Base-by-base conservation (phyloP, 2,329 filamentous ascomycete genomes). In the Cercospora zeae-maydis region DNA sequence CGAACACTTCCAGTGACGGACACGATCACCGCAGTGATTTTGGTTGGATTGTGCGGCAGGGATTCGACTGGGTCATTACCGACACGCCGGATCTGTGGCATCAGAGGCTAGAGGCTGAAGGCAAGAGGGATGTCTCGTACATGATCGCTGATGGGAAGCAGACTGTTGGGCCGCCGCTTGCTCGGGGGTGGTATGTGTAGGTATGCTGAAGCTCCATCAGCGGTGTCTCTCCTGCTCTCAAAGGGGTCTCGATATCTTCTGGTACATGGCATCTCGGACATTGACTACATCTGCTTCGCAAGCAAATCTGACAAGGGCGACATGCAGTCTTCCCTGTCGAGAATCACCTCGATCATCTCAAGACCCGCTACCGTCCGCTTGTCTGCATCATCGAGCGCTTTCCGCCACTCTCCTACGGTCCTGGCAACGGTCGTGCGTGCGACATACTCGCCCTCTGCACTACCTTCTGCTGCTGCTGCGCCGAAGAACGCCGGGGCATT, bases 71-170 rank as follows among this genome's bases (percentile, higher is more conserved):
- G 67, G 58, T 68, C 36, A 68, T 69, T 39, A 55, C 63, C 21
- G 67, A 69, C 24, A 69, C 66, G 11, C 45, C 67, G 13, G 66
- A 69, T 51, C 47, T 61, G 16, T 68, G 63, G 68, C 63, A 67
- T 30, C 58, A 53, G n/a, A 56, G 65, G 30, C 37, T 67, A 16
- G 58, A 62, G 31, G 42, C 34, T 21, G 51, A 68, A 58, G 62
- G 65, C 5, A 61, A 64, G 56, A 62, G 68, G 37, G 68, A 66
- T 30, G 45, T 66, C 13, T 61, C 56, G 13, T 54, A 58, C 14
- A 65, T 69, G 61, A 62, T 69, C 19, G 59, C 59, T 2, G 67
- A 67, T 55, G 64, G 64, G 3, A 19, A 61, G 24, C 13, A 30
- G 54, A 34, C 39, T 10, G 57, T 56, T 13, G 37, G 27, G 37